Evolutionary conservation across 2,329 filamentous ascomycete species (phyloP), one percentile per base, ranked within the genome.

Genomic region (Chaetomium globosum): DNA sequence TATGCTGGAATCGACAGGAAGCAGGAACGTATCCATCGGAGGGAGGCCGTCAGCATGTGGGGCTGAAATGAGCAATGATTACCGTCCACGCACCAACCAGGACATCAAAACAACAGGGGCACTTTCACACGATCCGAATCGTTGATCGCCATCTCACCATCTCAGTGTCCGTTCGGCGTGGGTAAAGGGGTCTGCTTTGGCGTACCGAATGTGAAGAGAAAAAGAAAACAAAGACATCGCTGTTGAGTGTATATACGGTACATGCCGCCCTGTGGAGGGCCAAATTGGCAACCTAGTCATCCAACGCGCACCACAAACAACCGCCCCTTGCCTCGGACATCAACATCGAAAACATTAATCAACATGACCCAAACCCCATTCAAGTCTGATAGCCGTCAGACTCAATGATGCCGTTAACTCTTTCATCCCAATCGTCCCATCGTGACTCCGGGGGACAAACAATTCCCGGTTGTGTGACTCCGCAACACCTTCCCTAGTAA

Each of bases 401-500:
- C 62, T 30, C 31, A 59, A 46, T 54, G 59, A 52, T 63, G 57
- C 56, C 64, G 56, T 55, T 52, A 66, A 36, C 63, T 59, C 57
- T 59, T 57, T 63, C 64, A 54, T 71, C 67, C 56, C 63, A 51
- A 39, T 67, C 67, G 59, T 70, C 67, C 58, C 67, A 58, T 69
- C 62, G 59, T 57, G 61, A 67, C 53, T 65, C 56, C 63, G 58
- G 59, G 53, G 43, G 16, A 39, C 59, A 65, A 67, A 51, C 30
- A 54, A 39, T 23, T 26, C 33, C 39, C 52, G 31, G 19, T 23
- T 23, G 46, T 61, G 66, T 43, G 31, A 56, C 65, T 57, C 64
- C 61, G 31, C 57, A 71, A 70, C 70, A 66, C 71, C 70, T 49
- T 52, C 61, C 63, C 66, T 71, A 71, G 31, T 69, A 73, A 73